Percentiles rank a stretch among this genome's conserved stretches.
These are phyloP conservation scores for Candida boidinii DNA, from an alignment of 805 yeast species.

Conservation along the genomic window DNA sequence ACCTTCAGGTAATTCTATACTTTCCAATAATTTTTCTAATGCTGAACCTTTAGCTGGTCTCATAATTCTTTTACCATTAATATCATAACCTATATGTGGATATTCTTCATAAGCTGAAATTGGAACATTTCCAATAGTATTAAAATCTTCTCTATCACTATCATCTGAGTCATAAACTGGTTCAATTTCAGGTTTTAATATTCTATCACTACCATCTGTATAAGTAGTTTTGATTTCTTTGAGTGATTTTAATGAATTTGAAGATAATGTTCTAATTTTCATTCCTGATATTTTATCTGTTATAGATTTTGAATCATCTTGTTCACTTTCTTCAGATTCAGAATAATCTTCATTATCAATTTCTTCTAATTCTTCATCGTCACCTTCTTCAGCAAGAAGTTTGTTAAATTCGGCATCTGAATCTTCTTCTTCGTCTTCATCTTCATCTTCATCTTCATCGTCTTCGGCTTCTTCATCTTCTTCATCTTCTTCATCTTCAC, in stretches of 20 bases:
- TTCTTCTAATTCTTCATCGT: slow-evolving; percentile 27
- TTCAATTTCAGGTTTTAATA: slow-evolving; percentile 80
- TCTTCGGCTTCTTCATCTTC: slow-evolving; percentile 13
- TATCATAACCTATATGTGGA: slow-evolving; percentile 96
- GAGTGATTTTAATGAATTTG: slow-evolving; percentile 23
- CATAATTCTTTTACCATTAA: slow-evolving; percentile 97
- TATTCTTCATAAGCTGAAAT: slow-evolving; percentile 89
- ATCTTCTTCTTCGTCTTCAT: slow-evolving; percentile 30
- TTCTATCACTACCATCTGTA: slow-evolving; percentile 76
- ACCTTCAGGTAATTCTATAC: slow-evolving; percentile 93
- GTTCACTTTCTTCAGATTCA: slow-evolving; percentile 44
- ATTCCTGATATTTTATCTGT: slow-evolving; percentile 48
- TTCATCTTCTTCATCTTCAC: slow-evolving; percentile 15
- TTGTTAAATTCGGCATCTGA: slow-evolving; percentile 58
- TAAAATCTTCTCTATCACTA: slow-evolving; percentile 67
- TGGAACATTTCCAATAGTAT: slow-evolving; percentile 93
- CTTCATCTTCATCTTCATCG: slow-evolving; percentile 15
- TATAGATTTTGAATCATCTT: slow-evolving; percentile 39
- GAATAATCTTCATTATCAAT: slow-evolving; percentile 28
- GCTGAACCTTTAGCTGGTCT: slow-evolving; percentile 98
- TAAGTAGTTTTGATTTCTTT: slow-evolving; percentile 36
- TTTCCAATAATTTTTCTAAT: slow-evolving; percentile 78
- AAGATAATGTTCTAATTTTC: slow-evolving; percentile 41
- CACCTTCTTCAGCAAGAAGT: slow-evolving; percentile 36
- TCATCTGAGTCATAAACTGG: slow-evolving; percentile 96